Evolutionary conservation across 2,329 filamentous ascomycete genomes (phyloP), one percentile per base, ranked within the genome.

Genomic region (Chaetothyriales sp.): DNA sequence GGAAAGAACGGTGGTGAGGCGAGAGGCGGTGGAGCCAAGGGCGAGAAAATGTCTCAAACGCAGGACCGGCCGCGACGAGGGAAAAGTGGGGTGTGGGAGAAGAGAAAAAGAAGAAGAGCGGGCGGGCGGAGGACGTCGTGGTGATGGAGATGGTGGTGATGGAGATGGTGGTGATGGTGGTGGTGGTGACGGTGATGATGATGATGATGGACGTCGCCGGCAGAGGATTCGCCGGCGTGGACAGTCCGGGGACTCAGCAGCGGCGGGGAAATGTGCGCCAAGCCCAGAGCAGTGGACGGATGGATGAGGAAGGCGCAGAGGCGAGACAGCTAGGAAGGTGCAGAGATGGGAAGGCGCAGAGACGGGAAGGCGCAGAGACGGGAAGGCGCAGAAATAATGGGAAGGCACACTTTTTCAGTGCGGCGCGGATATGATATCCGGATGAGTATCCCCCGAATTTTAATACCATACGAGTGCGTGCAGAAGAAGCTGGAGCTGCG

Each of bases 21-120:
- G 6, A 25, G 22, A 25, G 22, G 51, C 51, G 51, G 44, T 57
- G 37, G 37, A 54, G 44, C 19, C 37, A 20, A 19, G 33, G 56
- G 47, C 58, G 54, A 57, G 54, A 55, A 53, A 62, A 63, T 65
- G 67, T 64, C 65, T 68, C 62, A 75, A 78, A 73, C 60, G 79
- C 80, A 84, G 81, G 75, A 72, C 81, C 78, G 74, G 80, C 81
- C 83, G 81, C 81, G 71, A 72, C 66, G 65, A 70, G 70, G 65
- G 68, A 67, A 70, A 77, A 70, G 65, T 68, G 65, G 66, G 66
- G 69, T 60, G 67, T 63, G 56, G 68, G 59, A 77, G 77, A 80
- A 81, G 72, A 63, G 74, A 80, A 80, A 62, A 70, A 62, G 53
- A 68, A 52, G 48, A 37, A 13, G 2, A 40, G 33, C 15, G 33